A percentile compares a stretch with the other conserved stretches of the same genome.
These are phyloP conservation scores for Lomentospora prolificans DNA, from an alignment of 2,329 filamentous ascomycete species.

Conservation along the genomic window DNA sequence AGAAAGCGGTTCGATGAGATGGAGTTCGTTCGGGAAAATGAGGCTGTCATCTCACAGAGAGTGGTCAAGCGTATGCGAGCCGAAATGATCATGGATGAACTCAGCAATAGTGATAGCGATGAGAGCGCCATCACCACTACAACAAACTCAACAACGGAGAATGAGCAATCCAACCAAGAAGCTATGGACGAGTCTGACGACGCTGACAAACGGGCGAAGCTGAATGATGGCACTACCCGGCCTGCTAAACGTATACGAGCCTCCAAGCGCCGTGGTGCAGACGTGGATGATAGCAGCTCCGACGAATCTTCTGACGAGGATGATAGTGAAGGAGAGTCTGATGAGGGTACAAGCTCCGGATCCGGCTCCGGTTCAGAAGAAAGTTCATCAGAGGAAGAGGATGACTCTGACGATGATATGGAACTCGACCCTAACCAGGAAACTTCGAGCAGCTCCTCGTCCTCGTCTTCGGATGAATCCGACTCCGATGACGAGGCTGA, in stretches of 20 bases:
- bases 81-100: slow-evolving; percentile 45
- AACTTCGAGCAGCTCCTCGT: slow-evolving; percentile 8
- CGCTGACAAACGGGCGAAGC: slow-evolving; percentile 28
- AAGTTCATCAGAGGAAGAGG: slow-evolving; percentile 18
- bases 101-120: slow-evolving; percentile 39
- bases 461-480: slow-evolving; percentile 5
- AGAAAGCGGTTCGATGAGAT: slow-evolving; percentile 44
- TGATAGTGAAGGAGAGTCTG: slow-evolving; percentile 21
- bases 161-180: slow-evolving; percentile 11
- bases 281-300: slow-evolving; percentile 23
- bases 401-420: slow-evolving; percentile 16
- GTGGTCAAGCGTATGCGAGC: slow-evolving; percentile 55
- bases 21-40: slow-evolving; percentile 39
- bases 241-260: slow-evolving; percentile 17
- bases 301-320: slow-evolving; percentile 26
- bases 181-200: slow-evolving; percentile 13
- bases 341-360: slow-evolving; percentile 14
- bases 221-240: slow-evolving; percentile 40
- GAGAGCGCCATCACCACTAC: slow-evolving; percentile 17
- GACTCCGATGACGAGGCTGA: slow-evolving; percentile 2
- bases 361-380: slow-evolving; percentile 7
- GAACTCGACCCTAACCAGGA: slow-evolving; percentile 1
- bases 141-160: slow-evolving; percentile 9
- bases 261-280: slow-evolving; percentile 16
- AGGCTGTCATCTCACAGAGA: slow-evolving; percentile 38